Base-by-base conservation (phyloP, 1,284 basidiomycete species). In the Rhodotorula sp. region DNA sequence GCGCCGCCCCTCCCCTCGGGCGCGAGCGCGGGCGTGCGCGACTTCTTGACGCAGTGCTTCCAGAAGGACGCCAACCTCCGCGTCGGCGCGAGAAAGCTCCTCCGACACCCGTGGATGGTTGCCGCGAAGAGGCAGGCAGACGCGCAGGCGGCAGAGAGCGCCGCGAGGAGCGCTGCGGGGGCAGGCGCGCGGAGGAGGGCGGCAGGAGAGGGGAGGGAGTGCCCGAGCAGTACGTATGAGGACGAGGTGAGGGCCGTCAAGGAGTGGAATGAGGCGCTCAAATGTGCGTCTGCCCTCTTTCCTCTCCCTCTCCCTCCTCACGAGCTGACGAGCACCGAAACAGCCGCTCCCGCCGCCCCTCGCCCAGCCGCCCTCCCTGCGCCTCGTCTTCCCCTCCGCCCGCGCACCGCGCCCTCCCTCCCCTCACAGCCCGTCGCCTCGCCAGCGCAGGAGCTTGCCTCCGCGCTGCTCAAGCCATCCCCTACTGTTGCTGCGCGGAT, bases 21-120 rank as follows among this genome's bases (percentile, higher is more conserved):
- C 55, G 92, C 92, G 1, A 95, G 92, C 21, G 84, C 86, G 0
- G 85, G 85, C 71, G 95, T 97, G 76, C 93, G 96, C 79, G 94
- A 98, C 82, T 99, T 98, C 79, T 85, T 99, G 17, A 90, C 93
- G 75, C 94, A 97, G 77, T 98, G 96, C 81, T 99, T 99, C 82
- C 96, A 98, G 84, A 98, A 98, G 82, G 96, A 98, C 80, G 89
- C 89, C 75, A 97, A 97, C 81, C 85, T 99, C 55, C 90, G 96
- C 34, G 90, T 98, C 76, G 91, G 91, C 0, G 96, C 96, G 5
- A 92, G 91, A 83, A 97, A 97, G 82, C 85, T 99, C 15, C 84
- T 97, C 44, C 87, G 87, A 76, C 96, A 99, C 79, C 92, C 94
- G 17, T 99, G 96, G 96, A 98, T 98, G 94, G 82, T 90, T 36